Conservation (phyloP, 352 stramenopile genomes). For the Phytophthora citricola region DNA sequence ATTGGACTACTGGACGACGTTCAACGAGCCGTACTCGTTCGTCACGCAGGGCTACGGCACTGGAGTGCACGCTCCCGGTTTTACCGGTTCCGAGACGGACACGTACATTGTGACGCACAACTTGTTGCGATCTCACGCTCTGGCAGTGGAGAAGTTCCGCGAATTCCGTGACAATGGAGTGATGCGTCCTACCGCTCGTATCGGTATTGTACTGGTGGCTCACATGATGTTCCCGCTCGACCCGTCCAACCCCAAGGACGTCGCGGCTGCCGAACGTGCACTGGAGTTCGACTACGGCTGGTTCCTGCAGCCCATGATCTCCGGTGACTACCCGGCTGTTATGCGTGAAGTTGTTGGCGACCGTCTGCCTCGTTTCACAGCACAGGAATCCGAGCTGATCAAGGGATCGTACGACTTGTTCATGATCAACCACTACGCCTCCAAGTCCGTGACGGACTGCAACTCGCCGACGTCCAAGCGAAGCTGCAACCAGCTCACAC, state of each 20-base stretch:
- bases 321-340: conserved; percentile 91
- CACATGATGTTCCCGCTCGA: conserved; percentile 87
- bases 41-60: conserved; percentile 56
- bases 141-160: conserved; percentile 85
- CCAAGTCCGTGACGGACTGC: conserved; percentile 68
- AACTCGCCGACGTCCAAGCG: conserved; percentile 36
- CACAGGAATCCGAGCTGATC: conserved; percentile 70
- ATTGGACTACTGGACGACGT: conserved; percentile 94
- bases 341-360: conserved; percentile 87
- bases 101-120: conserved; percentile 83
- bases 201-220: conserved; percentile 92
- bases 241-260: conserved; percentile 47
- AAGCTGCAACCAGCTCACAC: conserved; percentile 39
- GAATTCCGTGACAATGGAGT: conserved; percentile 35
- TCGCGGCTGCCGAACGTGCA: conserved; percentile 74
- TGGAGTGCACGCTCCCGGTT: conserved; percentile 54
- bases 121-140: conserved; percentile 89
- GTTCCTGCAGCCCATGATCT: conserved; percentile 92
- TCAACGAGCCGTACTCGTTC: conserved; percentile 94
- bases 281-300: conserved; percentile 92
- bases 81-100: conserved; percentile 45
- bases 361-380: conserved; percentile 90
- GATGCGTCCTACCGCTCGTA: conserved; percentile 64
- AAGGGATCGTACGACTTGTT: conserved; percentile 92
- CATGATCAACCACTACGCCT: conserved; percentile 95